Conservation (phyloP, 2,329 filamentous ascomycete genomes). For the Nigrograna mackinnonii region DNA sequence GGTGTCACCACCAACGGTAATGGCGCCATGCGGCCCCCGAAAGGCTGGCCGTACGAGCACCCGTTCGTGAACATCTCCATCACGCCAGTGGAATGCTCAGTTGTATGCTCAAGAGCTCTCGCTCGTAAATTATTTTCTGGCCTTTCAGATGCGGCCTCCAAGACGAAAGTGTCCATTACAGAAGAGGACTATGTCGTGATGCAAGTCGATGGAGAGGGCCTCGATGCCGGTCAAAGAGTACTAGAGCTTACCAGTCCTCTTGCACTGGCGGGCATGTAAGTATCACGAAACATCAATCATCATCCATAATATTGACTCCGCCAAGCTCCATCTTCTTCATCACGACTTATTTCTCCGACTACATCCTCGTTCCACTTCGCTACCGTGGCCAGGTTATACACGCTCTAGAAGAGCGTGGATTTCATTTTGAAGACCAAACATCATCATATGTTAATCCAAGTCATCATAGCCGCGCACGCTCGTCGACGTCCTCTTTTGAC, state of each 20-base stretch:
- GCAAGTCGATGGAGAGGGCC: slow-evolving; percentile 84
- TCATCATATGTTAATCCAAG: slow-evolving; percentile 65
- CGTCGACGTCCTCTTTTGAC: slow-evolving; percentile 50
- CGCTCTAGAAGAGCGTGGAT: slow-evolving; percentile 77
- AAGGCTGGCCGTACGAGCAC: slow-evolving; percentile 59
- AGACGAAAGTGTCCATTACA: slow-evolving; percentile 68
- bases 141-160: slow-evolving; percentile 54
- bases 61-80: slow-evolving; percentile 92
- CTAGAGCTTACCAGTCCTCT: slow-evolving; percentile 89
- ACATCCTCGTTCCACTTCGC: slow-evolving; percentile 84
- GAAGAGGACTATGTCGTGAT: slow-evolving; percentile 85
- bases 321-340: slow-evolving; percentile 91
- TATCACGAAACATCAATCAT: too few species aligned
- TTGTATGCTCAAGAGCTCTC: slow-evolving; percentile 81
- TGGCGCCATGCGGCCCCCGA: slow-evolving; percentile 36
- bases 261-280: slow-evolving; percentile 83
- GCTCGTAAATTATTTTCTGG: slow-evolving; percentile 72
- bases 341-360: slow-evolving; percentile 97
- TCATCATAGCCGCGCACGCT: slow-evolving; percentile 53
- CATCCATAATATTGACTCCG: slow-evolving; percentile 16
- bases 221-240: slow-evolving; percentile 89
- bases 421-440: slow-evolving; percentile 71
- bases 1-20: slow-evolving; percentile 22
- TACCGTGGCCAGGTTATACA: slow-evolving; percentile 74
- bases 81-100: slow-evolving; percentile 88